Percentiles rank a stretch among this genome's conserved stretches.
phyloP scores from a whole-genome alignment of 306 rosid species.

The Fragaria ananassa region DNA sequence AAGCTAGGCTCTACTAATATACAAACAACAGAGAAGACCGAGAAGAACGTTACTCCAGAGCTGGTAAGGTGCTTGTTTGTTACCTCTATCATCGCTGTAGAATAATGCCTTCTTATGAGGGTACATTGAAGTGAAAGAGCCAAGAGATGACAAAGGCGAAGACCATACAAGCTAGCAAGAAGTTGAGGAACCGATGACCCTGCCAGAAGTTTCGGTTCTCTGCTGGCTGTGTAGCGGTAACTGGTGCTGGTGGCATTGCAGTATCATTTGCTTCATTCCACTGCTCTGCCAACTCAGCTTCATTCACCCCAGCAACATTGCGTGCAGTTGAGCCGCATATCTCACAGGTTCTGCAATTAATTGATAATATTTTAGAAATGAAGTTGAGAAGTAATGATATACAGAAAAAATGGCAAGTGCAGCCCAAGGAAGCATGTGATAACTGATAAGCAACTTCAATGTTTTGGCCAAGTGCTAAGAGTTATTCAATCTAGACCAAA shows the following conservation, averaged over 20 bases:
- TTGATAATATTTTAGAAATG: not conserved
- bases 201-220: constrained; percentile 75
- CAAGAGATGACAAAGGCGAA: constrained; percentile 90
- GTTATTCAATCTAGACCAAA: not conserved
- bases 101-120: constrained; percentile 44
- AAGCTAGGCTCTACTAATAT: constrained; percentile 22
- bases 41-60: constrained; percentile 23
- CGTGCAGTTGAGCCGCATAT: constrained; percentile 78
- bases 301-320: constrained; percentile 60
- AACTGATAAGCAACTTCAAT: not conserved
- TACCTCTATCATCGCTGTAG: constrained; percentile 28
- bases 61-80: constrained; percentile 6
- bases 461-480: not conserved
- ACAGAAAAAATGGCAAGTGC: not conserved
- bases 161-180: constrained; percentile 84
- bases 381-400: not conserved
- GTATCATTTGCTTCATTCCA: constrained; percentile 58
- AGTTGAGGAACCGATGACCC: constrained; percentile 79
- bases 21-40: constrained; percentile 33
- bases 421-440: not conserved
- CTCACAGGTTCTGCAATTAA: constrained; percentile 71
- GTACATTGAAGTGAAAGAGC: constrained; percentile 92
- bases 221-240: constrained; percentile 35
- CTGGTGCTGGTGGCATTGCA: constrained; percentile 28
- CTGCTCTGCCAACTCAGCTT: constrained; percentile 59